phyloP scores from a whole-genome alignment of 2,329 filamentous ascomycete genomes.

The Neonectria ditissima region DNA sequence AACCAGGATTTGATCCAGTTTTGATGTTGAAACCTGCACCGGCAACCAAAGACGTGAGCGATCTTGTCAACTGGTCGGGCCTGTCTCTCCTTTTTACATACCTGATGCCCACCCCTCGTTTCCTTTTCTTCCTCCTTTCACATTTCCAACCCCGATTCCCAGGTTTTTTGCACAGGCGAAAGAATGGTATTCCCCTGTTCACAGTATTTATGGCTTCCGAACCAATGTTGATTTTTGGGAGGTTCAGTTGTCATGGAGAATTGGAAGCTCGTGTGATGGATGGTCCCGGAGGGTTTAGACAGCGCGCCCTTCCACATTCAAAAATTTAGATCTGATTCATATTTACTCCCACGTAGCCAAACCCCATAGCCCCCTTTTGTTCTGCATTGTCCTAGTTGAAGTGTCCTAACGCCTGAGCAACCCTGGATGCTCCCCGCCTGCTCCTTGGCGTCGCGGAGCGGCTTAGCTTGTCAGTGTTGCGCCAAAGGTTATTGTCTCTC shows the following conservation, averaged over 20 bases:
- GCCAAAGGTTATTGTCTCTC: neutral
- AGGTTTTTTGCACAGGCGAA: slow-evolving; percentile 46
- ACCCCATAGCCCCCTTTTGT: slow-evolving; percentile 16
- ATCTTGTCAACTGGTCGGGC: neutral
- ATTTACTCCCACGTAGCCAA: slow-evolving; percentile 36
- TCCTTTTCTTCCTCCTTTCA: slow-evolving; percentile 32
- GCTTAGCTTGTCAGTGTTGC: neutral
- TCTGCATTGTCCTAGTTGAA: neutral
- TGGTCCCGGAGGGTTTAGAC: slow-evolving; percentile 48
- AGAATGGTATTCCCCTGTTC: slow-evolving; percentile 47
- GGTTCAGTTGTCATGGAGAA: slow-evolving; percentile 42
- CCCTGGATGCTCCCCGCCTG: slow-evolving; percentile 3
- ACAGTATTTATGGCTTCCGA: slow-evolving; percentile 42
- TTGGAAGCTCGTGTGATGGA: slow-evolving; percentile 43
- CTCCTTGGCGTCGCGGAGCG: neutral
- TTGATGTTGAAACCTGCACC: slow-evolving; percentile 49
- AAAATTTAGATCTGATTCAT: slow-evolving; percentile 51
- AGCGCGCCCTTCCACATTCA: slow-evolving; percentile 47
- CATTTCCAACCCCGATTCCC: slow-evolving; percentile 39
- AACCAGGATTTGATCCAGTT: slow-evolving; percentile 74
- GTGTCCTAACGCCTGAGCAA: slow-evolving; percentile 3
- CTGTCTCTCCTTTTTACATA: neutral
- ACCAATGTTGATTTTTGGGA: slow-evolving; percentile 38
- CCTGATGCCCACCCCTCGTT: slow-evolving; percentile 27
- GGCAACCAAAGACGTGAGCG: neutral